Evolutionary conservation across 164 flowering plant species (phyloP), one percentile per base, ranked within the genome.

Genomic region (Litsea cubeba): DNA sequence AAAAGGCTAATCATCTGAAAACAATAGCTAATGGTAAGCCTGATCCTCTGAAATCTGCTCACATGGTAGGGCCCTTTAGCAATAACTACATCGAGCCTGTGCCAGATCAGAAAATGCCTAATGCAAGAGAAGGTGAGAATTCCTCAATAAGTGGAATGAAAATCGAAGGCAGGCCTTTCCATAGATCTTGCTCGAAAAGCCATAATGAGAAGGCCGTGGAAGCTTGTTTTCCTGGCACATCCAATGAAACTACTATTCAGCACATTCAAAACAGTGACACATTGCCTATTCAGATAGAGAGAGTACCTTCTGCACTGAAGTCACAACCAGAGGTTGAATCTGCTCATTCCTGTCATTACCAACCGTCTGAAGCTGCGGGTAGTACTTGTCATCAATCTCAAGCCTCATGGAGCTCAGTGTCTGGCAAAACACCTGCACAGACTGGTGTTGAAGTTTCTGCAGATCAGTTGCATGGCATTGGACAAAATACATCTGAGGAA

Each of bases 1-100:
- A 74, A 68, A 85, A 88, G 79, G 71, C 74, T 57, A 84, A 68
- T 79, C 87, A 81, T 75, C 86, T 73, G 77, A 86, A 79, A 46
- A 50, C 75, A 46, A 74, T 78, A 54, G 76, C 80, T 64, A 85
- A 85, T 79, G 90, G 88, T 69, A 83, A 66, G 71, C 75, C 83
- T 73, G 74, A 22, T 73, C 25, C 74, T 63, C 81, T 80, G 62
- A 70, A 71, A 76, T 69, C 79, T 76, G 71, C 74, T 70, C 78
- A 75, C 20, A 65, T 54, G 70, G 81, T 77, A 7, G 79, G 60
- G 60, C 60, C 60, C n/a, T 11, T 14, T 0, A 20, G 69, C 32
- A 69, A 40, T 62, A 71, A 50, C 70, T 30, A 40, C 60, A 50
- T 32, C 71, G 83, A 79, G 15, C 60, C 76, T 32, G 72, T 72